Base-by-base conservation (phyloP, 805 yeast species). In the Hanseniaspora jakobsenii region DNA sequence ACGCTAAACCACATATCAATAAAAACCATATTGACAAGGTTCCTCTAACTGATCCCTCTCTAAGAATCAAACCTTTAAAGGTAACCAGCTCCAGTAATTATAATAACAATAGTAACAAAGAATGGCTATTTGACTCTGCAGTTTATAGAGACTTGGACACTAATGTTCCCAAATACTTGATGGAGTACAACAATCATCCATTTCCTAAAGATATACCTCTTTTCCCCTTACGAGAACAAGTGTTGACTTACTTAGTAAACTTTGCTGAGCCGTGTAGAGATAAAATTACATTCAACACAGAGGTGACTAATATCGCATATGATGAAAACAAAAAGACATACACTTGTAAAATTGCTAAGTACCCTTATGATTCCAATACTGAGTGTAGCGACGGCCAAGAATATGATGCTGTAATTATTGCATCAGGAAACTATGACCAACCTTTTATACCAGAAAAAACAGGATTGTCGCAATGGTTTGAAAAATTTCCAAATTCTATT, bases 61-160 rank as follows among this genome's bases (percentile, higher is more conserved):
- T 38, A 3, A 47, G 40, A 17, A 50, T 49, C 2, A 48, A 34
- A 0, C 55, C 55, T 30, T 22, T 51, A 2, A 35, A 46, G 3
- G 36, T 34, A 4, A 32, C n/a, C n/a, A n/a, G n/a, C n/a, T n/a
- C n/a, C n/a, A n/a, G n/a, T n/a, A n/a, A n/a, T n/a, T n/a, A n/a
- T n/a, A n/a, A n/a, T n/a, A n/a, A 36, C 35, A 17, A 48, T 35
- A 17, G 48, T 37, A 12, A 43, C 19, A 44, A 50, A 8, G 56
- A 57, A 26, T 62, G 60, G 38, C 59, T 69, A 17, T 69, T 66
- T 63, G 70, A 71, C 28, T 61, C 69, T 10, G 74, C 87, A 0
- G 72, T 78, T 47, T 81, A 81, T 57, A 68, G 72, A 39, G 57
- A 63, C 32, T 61, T 81, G 47, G 83, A 77, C 53, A 78, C 89